Evolutionary conservation across 768 basidiomycete species (phyloP).

Genomic region (Lactarius indigo): DNA sequence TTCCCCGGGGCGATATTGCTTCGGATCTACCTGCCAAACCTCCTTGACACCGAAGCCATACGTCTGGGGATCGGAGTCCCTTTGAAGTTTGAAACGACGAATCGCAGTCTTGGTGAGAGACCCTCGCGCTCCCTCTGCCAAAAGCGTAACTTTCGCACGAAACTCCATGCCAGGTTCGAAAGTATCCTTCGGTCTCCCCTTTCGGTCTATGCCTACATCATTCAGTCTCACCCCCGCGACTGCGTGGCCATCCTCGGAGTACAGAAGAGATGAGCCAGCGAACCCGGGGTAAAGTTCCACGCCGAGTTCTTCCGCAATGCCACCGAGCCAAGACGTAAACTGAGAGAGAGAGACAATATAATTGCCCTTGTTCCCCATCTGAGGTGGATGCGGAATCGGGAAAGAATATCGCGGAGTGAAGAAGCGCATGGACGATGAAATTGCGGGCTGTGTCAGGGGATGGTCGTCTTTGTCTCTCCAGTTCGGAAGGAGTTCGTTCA

Average conservation of each 20-base stretch:
- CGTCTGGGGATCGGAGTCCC: constrained; percentile 76
- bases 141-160: constrained; percentile 82
- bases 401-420: constrained; percentile 65
- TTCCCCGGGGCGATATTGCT: constrained; percentile 63
- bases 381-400: constrained; percentile 92
- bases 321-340: constrained; percentile 85
- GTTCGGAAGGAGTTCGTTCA: constrained; percentile 86
- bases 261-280: constrained; percentile 81
- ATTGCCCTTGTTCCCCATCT: constrained; percentile 94
- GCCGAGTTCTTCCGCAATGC: constrained; percentile 79
- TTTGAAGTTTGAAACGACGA: constrained; percentile 68
- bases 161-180: constrained; percentile 99
- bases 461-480: constrained; percentile 69
- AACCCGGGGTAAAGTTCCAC: constrained; percentile 98
- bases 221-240: constrained; percentile 86
- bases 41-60: constrained; percentile 97
- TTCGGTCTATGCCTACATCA: constrained; percentile 86
- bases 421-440: constrained; percentile 78
- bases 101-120: constrained; percentile 80
- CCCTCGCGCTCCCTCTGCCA: constrained; percentile 95
- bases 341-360: constrained; percentile 88
- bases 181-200: constrained; percentile 70
- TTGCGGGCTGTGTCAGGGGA: constrained; percentile 78
- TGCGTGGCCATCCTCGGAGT: constrained; percentile 54
- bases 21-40: constrained; percentile 84